phyloP scores from a whole-genome alignment of 345 rosid species.

The Populus euphratica region DNA sequence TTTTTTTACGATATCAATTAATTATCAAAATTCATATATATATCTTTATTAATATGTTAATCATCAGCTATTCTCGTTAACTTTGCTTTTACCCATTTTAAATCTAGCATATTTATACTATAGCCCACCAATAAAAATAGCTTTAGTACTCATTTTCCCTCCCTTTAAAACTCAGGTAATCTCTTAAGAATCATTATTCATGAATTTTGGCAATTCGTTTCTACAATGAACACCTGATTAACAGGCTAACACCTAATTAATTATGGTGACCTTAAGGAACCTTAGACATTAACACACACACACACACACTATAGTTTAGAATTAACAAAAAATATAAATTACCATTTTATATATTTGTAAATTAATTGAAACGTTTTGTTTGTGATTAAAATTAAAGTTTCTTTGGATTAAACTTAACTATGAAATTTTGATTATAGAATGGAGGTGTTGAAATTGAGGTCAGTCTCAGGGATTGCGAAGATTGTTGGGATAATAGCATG shows the following conservation, averaged over 20 bases:
- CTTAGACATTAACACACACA: no score
- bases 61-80: background rate
- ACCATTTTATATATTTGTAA: background rate
- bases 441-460: slow-evolving; percentile 58
- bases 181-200: background rate
- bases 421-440: slow-evolving; percentile 36
- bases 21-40: no score
- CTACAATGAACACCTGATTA: no score
- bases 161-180: background rate
- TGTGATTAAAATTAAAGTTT: background rate
- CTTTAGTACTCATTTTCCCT: no score
- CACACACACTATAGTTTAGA: background rate
- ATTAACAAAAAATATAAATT: background rate
- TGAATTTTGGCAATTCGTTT: background rate
- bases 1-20: no score
- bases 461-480: slow-evolving; percentile 61
- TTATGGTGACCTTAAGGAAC: background rate
- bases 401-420: background rate
- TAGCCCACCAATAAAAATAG: background rate
- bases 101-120: no score
- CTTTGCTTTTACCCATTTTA: background rate
- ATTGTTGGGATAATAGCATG: slow-evolving; percentile 59
- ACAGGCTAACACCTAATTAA: no score
- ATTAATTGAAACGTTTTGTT: background rate
- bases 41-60: no score